Conservation (phyloP, 1,284 basidiomycete genomes). For the Phlebopus sp. region DNA sequence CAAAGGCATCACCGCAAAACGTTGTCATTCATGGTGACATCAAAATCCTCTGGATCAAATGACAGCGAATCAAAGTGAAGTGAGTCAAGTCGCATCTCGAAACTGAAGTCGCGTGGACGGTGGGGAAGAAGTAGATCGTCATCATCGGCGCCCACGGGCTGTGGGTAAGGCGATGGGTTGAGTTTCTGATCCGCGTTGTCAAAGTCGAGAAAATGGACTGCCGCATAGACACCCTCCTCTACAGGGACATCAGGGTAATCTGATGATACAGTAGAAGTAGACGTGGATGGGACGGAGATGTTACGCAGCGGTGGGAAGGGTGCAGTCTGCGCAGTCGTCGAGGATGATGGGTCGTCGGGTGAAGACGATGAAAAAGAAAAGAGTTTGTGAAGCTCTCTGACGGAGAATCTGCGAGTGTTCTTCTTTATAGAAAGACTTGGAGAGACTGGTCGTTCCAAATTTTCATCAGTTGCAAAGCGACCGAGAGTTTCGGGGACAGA, state of each 20-base stretch:
- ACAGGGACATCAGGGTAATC: conserved; percentile 16
- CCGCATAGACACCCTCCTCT: conserved; percentile 16
- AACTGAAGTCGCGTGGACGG: conserved; percentile 36
- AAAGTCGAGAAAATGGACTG: conserved; percentile 20
- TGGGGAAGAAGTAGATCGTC: conserved; percentile 2
- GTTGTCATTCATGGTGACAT: conserved; percentile 22
- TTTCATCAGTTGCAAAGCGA: conserved; percentile 20
- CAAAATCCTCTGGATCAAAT: conserved; percentile 58
- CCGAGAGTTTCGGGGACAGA: conserved; percentile 9
- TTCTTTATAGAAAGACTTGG: conserved; percentile 18
- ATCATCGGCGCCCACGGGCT: conserved; percentile 2
- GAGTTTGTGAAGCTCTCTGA: conserved; percentile 34
- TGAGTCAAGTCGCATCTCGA: conserved; percentile 66
- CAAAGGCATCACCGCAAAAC: conserved; percentile 13
- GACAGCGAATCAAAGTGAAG: conserved; percentile 66
- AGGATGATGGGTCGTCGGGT: conserved; percentile 15
- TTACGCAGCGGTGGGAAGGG: conserved; percentile 1
- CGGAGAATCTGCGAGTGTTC: conserved; percentile 24
- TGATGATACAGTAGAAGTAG: conserved; percentile 15
- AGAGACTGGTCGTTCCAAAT: conserved; percentile 10
- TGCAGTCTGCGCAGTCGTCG: background rate
- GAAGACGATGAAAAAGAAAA: conserved; percentile 36
- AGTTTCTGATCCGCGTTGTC: conserved; percentile 14
- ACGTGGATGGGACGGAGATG: conserved; percentile 7
- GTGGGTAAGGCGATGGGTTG: conserved; percentile 6